Conservation (phyloP, 2,329 filamentous ascomycete genomes). For the Ramichloridium luteum region DNA sequence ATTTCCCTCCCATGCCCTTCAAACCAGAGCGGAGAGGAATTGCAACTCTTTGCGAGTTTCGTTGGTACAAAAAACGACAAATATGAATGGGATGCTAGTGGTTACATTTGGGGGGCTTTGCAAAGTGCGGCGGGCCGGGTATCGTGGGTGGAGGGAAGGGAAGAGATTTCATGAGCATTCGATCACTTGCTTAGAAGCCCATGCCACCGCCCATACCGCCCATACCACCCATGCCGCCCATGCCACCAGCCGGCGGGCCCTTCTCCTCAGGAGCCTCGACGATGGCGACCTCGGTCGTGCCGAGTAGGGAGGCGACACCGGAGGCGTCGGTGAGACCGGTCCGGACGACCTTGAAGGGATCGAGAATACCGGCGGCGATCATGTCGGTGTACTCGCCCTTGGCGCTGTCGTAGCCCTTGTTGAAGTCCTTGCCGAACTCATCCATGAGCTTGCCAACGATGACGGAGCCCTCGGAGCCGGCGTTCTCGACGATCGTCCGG, state of each 20-base stretch:
- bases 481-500: constrained; percentile 93
- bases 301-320: constrained; percentile 90
- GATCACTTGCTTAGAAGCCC: constrained; percentile 17
- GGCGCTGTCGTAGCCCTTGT: constrained; percentile 93
- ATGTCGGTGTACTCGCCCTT: constrained; percentile 99
- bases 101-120: constrained; percentile 9
- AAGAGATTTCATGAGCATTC: constrained; percentile 2
- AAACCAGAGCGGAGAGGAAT: too few species aligned
- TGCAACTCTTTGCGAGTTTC: too few species aligned
- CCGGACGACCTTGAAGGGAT: constrained; percentile 98
- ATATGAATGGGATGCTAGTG: constrained; percentile 1
- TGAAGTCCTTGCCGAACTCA: constrained; percentile 84
- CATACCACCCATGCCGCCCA: constrained; percentile 49
- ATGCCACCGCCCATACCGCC: constrained; percentile 40
- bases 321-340: constrained; percentile 90
- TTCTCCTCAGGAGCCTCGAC: constrained; percentile 95
- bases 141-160: constrained; percentile 1
- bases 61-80: constrained; percentile 1
- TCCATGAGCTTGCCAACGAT: constrained; percentile 97
- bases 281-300: constrained; percentile 95
- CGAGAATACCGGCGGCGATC: constrained; percentile 92
- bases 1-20: too few species aligned
- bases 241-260: constrained; percentile 41
- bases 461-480: constrained; percentile 87
- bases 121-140: not conserved